Evolutionary conservation across 148 eudicot species (phyloP).

Genomic region (Heliosperma pusillum): DNA sequence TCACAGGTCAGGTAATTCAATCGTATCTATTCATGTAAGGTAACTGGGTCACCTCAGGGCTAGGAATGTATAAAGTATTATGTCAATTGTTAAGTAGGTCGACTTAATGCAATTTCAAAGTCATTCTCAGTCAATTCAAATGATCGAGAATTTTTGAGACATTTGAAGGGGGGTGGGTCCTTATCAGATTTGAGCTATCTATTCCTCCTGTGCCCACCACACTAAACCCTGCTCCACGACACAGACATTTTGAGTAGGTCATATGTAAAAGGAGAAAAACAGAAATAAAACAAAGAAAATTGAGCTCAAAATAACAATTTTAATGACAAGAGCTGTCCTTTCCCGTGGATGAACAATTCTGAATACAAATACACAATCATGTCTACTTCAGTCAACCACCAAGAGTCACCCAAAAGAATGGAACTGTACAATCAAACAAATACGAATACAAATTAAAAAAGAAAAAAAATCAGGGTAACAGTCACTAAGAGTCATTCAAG

Average conservation of each 20-base stretch:
- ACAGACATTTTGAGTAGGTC: background rate
- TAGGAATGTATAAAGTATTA: too few species aligned
- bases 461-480: conserved; percentile 21
- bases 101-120: background rate
- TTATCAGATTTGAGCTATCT: too few species aligned
- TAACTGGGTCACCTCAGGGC: too few species aligned
- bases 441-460: conserved; percentile 37
- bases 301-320: background rate
- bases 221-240: background rate
- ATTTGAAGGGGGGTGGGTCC: too few species aligned
- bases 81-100: too few species aligned
- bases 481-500: too few species aligned
- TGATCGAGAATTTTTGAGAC: background rate
- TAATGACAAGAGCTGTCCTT: background rate
- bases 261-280: too few species aligned
- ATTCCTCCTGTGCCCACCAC: background rate
- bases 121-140: background rate
- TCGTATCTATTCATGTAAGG: too few species aligned
- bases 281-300: background rate
- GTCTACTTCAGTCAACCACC: conserved; percentile 27
- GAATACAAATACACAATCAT: conserved; percentile 19
- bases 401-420: conserved; percentile 52
- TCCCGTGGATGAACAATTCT: background rate
- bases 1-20: too few species aligned
- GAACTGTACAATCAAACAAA: conserved; percentile 56